Base-by-base conservation (phyloP, 2,329 filamentous ascomycete genomes). In the Fusarium citri region DNA sequence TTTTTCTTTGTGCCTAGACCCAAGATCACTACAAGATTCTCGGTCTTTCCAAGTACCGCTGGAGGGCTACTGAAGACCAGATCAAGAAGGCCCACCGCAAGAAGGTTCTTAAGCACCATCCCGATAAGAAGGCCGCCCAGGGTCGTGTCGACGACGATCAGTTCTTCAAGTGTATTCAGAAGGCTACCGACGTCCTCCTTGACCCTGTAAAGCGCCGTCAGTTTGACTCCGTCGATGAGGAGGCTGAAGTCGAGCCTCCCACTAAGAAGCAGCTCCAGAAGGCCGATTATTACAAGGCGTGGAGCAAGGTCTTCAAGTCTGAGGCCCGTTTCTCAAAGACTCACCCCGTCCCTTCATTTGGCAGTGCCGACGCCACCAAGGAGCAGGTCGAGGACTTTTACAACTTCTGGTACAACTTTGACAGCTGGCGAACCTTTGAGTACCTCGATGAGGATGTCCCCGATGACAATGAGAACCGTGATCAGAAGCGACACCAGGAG, bases 101-200 rank as follows among this genome's bases (percentile, higher is more conserved):
- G 90, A 99, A 99, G 92, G 96, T 99, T 72, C 92, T 99, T 73
- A 95, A 94, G 85, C 96, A 99, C 82, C 96, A 99, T 83, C 96
- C 96, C 68, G 96, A 99, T 82, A 99, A 99, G 91, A 97, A 97
- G 86, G 96, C 97, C 18, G 96, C 96, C 28, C 88, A 91, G 49
- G 96, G 96, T 67, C 88, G 89, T 76, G 88, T 89, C 74, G 94
- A 98, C 77, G 95, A 98, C 82, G 96, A 99, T 82, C 93, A 92
- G 81, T 99, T 99, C 87, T 99, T 99, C 92, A 99, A 99, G 88
- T 99, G 97, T 83, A 99, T 99, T 81, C 97, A 99, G 81, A 98
- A 98, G 83, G 96, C 96, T 61, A 95, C 92, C 76, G 96, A 99
- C 78, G 88, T 98, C 55, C 92, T 99, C 20, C 88, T 94, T 58